Evolutionary conservation across 2,329 filamentous ascomycete species (phyloP).

Genomic region (Scedosporium dehoogii): DNA sequence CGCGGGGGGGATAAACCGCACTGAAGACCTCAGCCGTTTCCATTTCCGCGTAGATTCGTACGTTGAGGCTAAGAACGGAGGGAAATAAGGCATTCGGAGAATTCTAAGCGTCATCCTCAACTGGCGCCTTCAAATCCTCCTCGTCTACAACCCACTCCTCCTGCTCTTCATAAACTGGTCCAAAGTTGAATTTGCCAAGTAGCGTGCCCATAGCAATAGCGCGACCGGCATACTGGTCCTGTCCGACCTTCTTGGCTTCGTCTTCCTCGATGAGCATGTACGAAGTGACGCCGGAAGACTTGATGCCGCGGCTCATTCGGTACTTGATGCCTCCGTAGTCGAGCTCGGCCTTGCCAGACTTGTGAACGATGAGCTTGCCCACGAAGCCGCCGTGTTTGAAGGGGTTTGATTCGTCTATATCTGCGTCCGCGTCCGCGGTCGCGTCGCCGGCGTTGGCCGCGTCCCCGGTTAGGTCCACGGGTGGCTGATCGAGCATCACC

Average conservation of each 20-base stretch:
- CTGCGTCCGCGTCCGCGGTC: constrained; percentile 18
- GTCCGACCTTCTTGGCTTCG: constrained; percentile 38
- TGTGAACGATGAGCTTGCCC: constrained; percentile 49
- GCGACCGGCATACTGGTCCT: constrained; percentile 25
- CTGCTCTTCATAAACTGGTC: constrained; percentile 48
- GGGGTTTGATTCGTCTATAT: constrained; percentile 24
- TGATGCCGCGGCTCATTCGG: constrained; percentile 41
- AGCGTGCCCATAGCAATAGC: constrained; percentile 50
- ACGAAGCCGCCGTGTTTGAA: constrained; percentile 46
- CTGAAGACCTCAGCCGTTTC: no score
- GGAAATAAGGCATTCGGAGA: neutral
- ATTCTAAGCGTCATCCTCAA: constrained; percentile 1
- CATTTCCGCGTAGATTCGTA: no score
- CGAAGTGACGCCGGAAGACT: constrained; percentile 28
- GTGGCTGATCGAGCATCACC: constrained; percentile 20
- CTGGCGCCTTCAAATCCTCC: constrained; percentile 18
- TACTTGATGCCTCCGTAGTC: constrained; percentile 51
- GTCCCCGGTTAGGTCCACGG: constrained; percentile 33
- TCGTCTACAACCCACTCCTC: constrained; percentile 40
- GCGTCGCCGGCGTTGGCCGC: constrained; percentile 14
- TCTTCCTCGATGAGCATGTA: constrained; percentile 43
- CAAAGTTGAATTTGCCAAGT: constrained; percentile 51
- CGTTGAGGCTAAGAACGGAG: no score
- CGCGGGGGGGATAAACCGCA: no score
- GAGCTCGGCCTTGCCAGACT: constrained; percentile 52